Evolutionary conservation across 495 filamentous ascomycete genomes (phyloP).

Genomic region (Annulohypoxylon nitens): DNA sequence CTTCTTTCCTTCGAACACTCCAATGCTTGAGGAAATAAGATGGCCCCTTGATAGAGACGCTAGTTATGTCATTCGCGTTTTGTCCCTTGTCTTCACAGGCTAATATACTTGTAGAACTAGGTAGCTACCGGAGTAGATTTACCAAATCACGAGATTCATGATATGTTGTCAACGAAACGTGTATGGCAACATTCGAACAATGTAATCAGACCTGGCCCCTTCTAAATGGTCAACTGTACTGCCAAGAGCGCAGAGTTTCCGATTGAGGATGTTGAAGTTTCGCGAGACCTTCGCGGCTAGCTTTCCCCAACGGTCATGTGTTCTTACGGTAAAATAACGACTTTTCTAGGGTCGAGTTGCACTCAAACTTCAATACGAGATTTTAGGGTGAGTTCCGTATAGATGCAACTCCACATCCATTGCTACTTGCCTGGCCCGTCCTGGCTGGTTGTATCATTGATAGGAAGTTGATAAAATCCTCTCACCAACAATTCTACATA

Average conservation of each 20-base stretch:
- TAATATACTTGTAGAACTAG: background rate
- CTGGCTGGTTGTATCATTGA: conserved; percentile 14
- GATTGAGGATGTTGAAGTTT: conserved; percentile 8
- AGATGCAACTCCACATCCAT: conserved; percentile 37
- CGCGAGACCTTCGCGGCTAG: conserved; percentile 10
- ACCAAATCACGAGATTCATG: background rate
- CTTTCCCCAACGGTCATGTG: conserved; percentile 17
- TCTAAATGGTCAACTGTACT: conserved; percentile 51
- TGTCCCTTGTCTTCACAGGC: too few relatives aligned
- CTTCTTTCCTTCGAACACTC: background rate
- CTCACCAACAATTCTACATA: conserved; percentile 12
- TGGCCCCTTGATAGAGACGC: background rate
- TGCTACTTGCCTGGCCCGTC: conserved; percentile 31
- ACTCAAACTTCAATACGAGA: conserved; percentile 38
- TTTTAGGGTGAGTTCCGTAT: conserved; percentile 20
- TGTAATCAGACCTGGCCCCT: conserved; percentile 22
- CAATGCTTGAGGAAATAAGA: background rate
- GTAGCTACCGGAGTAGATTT: background rate
- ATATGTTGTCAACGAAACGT: background rate
- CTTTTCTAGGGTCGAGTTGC: conserved; percentile 25
- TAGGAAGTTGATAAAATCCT: conserved; percentile 21
- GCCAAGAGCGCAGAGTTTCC: conserved; percentile 3
- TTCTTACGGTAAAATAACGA: conserved; percentile 1
- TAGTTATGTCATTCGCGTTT: too few relatives aligned
- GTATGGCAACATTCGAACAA: background rate